phyloP scores from a whole-genome alignment of 805 yeast genomes.

The Priceomyces medius region DNA sequence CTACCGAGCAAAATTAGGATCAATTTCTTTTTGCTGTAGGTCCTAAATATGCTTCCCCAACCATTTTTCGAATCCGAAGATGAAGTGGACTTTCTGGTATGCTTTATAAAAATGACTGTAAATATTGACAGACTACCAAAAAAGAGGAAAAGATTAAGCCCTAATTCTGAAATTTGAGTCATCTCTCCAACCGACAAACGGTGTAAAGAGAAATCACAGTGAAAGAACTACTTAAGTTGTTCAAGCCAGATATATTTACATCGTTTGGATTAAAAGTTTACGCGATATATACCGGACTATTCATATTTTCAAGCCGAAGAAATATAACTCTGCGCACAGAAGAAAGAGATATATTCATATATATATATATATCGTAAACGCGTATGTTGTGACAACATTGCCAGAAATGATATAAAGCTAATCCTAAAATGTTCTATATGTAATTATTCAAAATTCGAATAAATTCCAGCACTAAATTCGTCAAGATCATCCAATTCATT shows the following conservation, averaged over 20 bases:
- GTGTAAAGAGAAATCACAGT: not conserved
- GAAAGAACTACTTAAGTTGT: no score
- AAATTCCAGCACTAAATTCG: conserved; percentile 86
- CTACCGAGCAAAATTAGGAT: not conserved
- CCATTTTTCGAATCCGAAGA: not conserved
- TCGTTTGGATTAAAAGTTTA: no score
- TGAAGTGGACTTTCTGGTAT: not conserved
- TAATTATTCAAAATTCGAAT: conserved; percentile 63
- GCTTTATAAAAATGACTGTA: not conserved
- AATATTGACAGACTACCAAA: not conserved
- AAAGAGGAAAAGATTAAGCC: not conserved
- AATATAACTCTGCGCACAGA: no score
- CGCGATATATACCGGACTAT: no score
- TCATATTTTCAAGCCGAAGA: no score
- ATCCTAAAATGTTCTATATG: not conserved
- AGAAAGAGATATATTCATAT: no score
- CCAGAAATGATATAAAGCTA: no score
- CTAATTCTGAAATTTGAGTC: not conserved
- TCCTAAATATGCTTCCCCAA: not conserved
- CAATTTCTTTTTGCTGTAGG: not conserved
- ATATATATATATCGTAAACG: no score
- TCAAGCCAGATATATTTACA: no score
- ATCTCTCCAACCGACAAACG: not conserved
- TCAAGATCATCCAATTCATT: conserved; percentile 61
- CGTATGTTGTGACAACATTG: no score